Conservation (phyloP, 1,139 yeast genomes). For the Sugiyamaella neomexicana region DNA sequence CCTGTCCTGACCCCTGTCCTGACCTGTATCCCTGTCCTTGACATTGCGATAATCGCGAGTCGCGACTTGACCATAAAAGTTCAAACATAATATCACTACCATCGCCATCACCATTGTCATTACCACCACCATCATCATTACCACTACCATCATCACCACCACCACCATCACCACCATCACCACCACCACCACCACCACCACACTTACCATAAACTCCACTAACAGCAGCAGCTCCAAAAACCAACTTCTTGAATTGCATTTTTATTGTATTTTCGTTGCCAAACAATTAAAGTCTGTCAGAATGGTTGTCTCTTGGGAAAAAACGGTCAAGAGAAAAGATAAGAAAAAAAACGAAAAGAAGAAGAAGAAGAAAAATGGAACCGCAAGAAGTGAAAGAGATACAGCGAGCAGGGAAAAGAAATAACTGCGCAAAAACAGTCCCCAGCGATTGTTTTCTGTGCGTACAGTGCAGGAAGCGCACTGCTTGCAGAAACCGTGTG, state of each 20-base stretch:
- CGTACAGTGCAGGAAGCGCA: too few species aligned
- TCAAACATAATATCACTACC: background rate
- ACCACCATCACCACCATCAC: background rate
- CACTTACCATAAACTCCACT: constrained; percentile 30
- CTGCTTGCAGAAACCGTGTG: background rate
- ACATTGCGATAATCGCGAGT: background rate
- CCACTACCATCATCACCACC: background rate
- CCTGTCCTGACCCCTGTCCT: too few species aligned
- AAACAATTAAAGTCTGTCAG: constrained; percentile 1
- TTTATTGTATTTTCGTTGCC: constrained; percentile 6
- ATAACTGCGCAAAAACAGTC: background rate
- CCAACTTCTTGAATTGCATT: constrained; percentile 26
- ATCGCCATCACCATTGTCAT: background rate
- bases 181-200: background rate
- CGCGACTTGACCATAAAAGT: background rate
- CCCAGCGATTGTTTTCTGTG: background rate
- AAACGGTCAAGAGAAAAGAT: background rate
- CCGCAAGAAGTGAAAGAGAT: background rate
- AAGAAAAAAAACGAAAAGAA: constrained; percentile 8
- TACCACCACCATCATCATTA: background rate
- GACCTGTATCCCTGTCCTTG: background rate
- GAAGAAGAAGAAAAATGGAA: background rate
- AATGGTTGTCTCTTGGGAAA: background rate
- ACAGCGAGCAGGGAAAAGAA: background rate
- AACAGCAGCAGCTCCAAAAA: constrained; percentile 26